phyloP scores from a whole-genome alignment of 768 basidiomycete species.

The Guyanaporus albipodus region DNA sequence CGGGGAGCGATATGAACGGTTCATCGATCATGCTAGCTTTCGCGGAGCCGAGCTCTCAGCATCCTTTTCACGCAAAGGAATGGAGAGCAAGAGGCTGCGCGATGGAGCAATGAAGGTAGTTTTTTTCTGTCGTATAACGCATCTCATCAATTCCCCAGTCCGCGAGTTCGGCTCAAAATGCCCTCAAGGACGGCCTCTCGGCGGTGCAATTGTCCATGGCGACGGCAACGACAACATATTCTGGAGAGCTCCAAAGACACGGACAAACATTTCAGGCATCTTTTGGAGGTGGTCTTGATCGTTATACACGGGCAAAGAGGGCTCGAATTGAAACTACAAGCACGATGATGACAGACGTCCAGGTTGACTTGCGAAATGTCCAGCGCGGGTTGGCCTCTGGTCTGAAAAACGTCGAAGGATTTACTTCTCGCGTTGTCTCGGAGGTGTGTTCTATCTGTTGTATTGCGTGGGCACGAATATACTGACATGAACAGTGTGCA shows the following conservation, averaged over 20 bases:
- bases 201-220: slow-evolving; percentile 43
- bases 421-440: slow-evolving; percentile 40
- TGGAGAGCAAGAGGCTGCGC: slow-evolving; percentile 50
- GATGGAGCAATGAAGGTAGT: slow-evolving; percentile 60
- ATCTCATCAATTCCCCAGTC: slow-evolving; percentile 35
- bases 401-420: slow-evolving; percentile 45
- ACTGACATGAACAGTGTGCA: slow-evolving; percentile 44
- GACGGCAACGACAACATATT: slow-evolving; percentile 48
- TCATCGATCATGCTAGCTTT: slow-evolving; percentile 39
- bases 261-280: slow-evolving; percentile 41
- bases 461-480: too few species aligned
- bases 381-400: slow-evolving; percentile 49
- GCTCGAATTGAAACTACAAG: slow-evolving; percentile 60
- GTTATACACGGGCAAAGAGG: slow-evolving; percentile 59
- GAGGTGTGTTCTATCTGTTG: slow-evolving; percentile 40
- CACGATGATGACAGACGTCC: slow-evolving; percentile 44
- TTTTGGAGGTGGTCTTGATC: slow-evolving; percentile 56
- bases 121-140: background rate
- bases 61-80: slow-evolving; percentile 42
- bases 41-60: slow-evolving; percentile 41
- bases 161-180: slow-evolving; percentile 36
- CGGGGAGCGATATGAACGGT: slow-evolving; percentile 44
- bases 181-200: slow-evolving; percentile 40
- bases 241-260: slow-evolving; percentile 48
- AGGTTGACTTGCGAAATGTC: slow-evolving; percentile 48